Conservation (phyloP, 768 basidiomycete species). For the Calocybe cyanea region DNA sequence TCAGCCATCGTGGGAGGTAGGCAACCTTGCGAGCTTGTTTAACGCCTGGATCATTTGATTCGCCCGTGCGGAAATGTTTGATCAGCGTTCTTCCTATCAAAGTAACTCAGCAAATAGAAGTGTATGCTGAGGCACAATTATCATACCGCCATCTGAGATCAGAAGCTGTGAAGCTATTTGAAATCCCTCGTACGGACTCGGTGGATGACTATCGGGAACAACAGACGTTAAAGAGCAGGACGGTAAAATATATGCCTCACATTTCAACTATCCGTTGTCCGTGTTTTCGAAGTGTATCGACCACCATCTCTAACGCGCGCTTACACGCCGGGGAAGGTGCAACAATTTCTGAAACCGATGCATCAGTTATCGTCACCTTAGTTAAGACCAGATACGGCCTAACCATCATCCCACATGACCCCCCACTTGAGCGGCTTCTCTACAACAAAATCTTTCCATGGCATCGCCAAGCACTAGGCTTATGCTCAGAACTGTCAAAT, state of each 20-base stretch:
- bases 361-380: background rate
- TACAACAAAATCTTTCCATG: constrained; percentile 31
- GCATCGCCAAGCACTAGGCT: constrained; percentile 34
- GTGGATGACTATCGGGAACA: constrained; percentile 29
- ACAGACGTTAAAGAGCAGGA: background rate
- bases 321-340: constrained; percentile 55
- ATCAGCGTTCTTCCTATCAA: constrained; percentile 10
- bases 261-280: constrained; percentile 49
- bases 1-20: constrained; percentile 43
- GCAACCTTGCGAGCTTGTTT: constrained; percentile 32
- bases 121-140: background rate
- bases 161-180: constrained; percentile 50
- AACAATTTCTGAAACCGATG: constrained; percentile 40
- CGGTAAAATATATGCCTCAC: constrained; percentile 26
- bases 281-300: constrained; percentile 35
- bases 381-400: constrained; percentile 12
- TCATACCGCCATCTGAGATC: constrained; percentile 45
- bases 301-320: constrained; percentile 48
- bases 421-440: constrained; percentile 46
- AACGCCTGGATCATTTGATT: constrained; percentile 15
- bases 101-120: background rate
- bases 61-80: constrained; percentile 10
- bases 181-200: constrained; percentile 47
- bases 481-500: no score
- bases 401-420: constrained; percentile 63